These are phyloP conservation scores for Syncephalastrum racemosum DNA, from an alignment of 371 early-diverging fungal species.

Conservation along the genomic window DNA sequence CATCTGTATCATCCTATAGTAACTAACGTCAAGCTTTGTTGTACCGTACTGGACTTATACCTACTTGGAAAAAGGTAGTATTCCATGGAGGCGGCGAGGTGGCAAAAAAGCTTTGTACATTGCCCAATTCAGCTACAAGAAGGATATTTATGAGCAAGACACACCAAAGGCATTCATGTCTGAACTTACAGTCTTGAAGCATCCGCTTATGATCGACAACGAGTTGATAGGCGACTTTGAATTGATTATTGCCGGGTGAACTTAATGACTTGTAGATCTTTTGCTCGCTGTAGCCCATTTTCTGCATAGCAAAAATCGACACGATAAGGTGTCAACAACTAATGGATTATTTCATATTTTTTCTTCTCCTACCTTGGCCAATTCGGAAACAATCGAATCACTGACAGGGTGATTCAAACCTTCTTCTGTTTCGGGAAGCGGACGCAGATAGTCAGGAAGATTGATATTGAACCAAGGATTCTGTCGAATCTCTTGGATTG, in stretches of 20 bases:
- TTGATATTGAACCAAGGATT: slow-evolving; percentile 89
- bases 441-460: slow-evolving; percentile 88
- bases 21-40: neutral
- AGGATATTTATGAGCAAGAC: neutral
- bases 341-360: neutral
- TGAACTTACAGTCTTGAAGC: slow-evolving; percentile 60
- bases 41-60: neutral
- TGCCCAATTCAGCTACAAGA: slow-evolving; percentile 41
- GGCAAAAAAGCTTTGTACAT: slow-evolving; percentile 62
- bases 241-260: slow-evolving; percentile 83
- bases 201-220: slow-evolving; percentile 83
- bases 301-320: slow-evolving; percentile 33
- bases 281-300: slow-evolving; percentile 76
- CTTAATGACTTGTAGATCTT: slow-evolving; percentile 72
- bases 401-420: slow-evolving; percentile 67
- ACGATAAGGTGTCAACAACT: neutral
- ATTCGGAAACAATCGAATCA: slow-evolving; percentile 72
- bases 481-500: slow-evolving; percentile 86
- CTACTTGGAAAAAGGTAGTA: slow-evolving; percentile 38
- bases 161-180: neutral
- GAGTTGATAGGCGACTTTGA: slow-evolving; percentile 94
- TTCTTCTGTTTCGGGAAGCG: slow-evolving; percentile 68
- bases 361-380: slow-evolving; percentile 58
- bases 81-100: slow-evolving; percentile 71
- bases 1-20: slow-evolving; percentile 6